phyloP scores from a whole-genome alignment of 768 basidiomycete species.

The Collybiopsis luxurians region DNA sequence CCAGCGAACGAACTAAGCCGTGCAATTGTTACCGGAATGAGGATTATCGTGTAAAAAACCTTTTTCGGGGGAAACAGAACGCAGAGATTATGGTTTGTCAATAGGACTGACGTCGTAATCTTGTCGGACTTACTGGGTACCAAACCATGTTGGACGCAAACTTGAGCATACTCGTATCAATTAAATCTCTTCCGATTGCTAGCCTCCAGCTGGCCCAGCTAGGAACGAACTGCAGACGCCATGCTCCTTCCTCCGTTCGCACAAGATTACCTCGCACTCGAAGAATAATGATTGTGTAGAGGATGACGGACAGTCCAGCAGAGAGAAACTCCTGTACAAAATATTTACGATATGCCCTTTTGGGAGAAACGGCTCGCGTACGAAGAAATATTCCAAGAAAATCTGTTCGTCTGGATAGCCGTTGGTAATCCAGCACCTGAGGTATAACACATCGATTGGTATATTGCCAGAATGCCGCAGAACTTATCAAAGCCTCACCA shows the following conservation, averaged over 20 bases:
- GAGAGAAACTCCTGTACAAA: constrained; percentile 21
- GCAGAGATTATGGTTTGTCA: not conserved
- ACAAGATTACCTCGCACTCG: constrained; percentile 29
- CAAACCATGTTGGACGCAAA: constrained; percentile 26
- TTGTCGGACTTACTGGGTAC: constrained; percentile 22
- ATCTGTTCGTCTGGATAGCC: constrained; percentile 33
- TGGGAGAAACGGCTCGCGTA: constrained; percentile 20
- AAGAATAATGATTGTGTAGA: constrained; percentile 23
- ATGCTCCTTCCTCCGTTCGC: constrained; percentile 14
- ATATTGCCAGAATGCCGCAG: not conserved
- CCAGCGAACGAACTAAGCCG: constrained; percentile 14
- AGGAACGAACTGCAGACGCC: constrained; percentile 20
- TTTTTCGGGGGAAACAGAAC: not conserved
- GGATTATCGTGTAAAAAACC: constrained; percentile 20
- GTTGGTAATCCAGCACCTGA: constrained; percentile 39
- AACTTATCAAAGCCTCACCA: constrained; percentile 21
- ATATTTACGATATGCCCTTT: not conserved
- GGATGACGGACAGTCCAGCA: constrained; percentile 18
- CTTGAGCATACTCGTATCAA: constrained; percentile 24
- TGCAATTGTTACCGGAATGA: constrained; percentile 17
- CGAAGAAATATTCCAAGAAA: constrained; percentile 39
- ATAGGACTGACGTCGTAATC: no score
- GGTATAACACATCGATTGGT: not conserved
- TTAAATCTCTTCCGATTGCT: constrained; percentile 22
- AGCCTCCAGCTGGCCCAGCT: constrained; percentile 23